Evolutionary conservation across 192 early-diverging fungal species (phyloP).

Genomic region (Dissophora globulifera): DNA sequence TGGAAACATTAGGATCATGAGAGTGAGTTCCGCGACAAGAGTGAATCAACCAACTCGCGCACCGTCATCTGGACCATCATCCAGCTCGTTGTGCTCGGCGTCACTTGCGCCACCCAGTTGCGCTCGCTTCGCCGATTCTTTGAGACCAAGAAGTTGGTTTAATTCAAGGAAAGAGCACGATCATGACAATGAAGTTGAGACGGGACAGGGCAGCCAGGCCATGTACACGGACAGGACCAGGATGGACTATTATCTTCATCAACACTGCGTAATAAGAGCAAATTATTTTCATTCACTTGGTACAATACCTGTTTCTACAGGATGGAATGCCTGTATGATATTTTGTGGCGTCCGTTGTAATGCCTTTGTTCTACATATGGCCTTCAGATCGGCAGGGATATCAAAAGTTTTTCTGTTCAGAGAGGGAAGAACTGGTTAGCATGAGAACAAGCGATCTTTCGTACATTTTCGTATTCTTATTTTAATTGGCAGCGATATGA

Average conservation of each 20-base stretch:
- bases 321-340: too few relatives aligned
- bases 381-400: constrained; percentile 2
- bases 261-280: too few relatives aligned
- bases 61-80: constrained; percentile 89
- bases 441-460: too few relatives aligned
- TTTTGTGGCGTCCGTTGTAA: background rate
- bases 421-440: too few relatives aligned
- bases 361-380: constrained; percentile 2
- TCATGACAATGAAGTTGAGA: too few relatives aligned
- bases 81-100: constrained; percentile 82
- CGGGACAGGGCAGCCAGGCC: too few relatives aligned
- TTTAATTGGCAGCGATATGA: constrained; percentile 19
- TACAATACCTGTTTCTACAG: background rate
- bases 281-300: too few relatives aligned
- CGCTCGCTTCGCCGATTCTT: constrained; percentile 88
- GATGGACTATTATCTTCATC: too few relatives aligned
- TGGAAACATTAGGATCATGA: constrained; percentile 86
- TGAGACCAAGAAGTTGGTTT: constrained; percentile 91
- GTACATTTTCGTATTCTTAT: too few relatives aligned
- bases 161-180: too few relatives aligned
- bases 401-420: background rate
- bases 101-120: constrained; percentile 86
- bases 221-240: too few relatives aligned
- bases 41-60: constrained; percentile 83
- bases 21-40: constrained; percentile 86